A percentile compares a stretch with the other conserved stretches of the same genome.
Evolutionary conservation across 352 stramenopile genomes (phyloP).

Genomic region (Thalassiosira mediterranea): DNA sequence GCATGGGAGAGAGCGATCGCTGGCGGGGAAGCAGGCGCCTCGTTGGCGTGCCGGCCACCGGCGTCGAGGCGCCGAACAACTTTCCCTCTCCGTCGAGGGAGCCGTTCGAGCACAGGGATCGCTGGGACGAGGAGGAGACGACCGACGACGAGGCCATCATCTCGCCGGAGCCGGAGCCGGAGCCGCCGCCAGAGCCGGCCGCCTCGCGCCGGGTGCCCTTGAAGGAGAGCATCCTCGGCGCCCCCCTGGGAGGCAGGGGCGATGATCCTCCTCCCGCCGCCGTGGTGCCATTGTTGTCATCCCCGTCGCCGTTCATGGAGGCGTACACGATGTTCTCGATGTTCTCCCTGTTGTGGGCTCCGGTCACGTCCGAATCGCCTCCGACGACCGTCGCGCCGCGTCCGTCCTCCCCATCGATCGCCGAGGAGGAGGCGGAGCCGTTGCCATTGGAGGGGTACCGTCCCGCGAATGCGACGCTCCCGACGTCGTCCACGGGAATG

Average conservation of each 20-base stretch:
- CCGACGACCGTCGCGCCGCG: no score
- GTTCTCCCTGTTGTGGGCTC: conserved; percentile 36
- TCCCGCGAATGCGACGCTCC: neutral
- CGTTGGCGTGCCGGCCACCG: neutral
- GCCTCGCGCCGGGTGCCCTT: conserved; percentile 33
- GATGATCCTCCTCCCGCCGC: conserved; percentile 1
- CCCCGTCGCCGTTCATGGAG: conserved; percentile 29
- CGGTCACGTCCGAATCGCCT: no score
- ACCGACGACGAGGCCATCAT: no score
- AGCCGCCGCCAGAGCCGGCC: conserved; percentile 7
- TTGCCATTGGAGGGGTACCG: neutral
- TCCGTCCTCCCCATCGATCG: neutral
- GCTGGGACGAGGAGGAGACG: neutral
- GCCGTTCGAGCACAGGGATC: neutral
- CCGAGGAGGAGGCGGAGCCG: neutral
- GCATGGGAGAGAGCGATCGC: conserved; percentile 1
- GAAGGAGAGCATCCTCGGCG: conserved; percentile 49
- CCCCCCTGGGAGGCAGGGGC: conserved; percentile 1
- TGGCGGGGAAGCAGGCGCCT: neutral
- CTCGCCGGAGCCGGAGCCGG: conserved; percentile 10
- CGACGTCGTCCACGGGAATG: conserved; percentile 64
- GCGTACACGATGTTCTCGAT: conserved; percentile 48
- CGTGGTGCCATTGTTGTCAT: conserved; percentile 7
- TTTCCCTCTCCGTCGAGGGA: neutral
- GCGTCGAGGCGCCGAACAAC: neutral